Evolutionary conservation across 441 rosid genomes (phyloP).

Genomic region (Adansonia madagascariensis): DNA sequence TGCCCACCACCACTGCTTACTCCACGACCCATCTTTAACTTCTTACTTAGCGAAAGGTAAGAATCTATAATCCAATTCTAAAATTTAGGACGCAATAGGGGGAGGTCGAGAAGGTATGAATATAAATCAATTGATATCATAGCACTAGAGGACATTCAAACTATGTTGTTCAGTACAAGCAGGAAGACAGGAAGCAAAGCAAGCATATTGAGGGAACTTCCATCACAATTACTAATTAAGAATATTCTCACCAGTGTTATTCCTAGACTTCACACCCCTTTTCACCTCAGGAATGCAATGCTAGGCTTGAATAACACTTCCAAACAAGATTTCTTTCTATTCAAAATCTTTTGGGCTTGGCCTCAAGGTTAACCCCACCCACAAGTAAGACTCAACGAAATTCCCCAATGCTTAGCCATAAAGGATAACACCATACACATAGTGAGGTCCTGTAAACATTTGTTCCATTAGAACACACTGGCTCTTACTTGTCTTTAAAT

Average conservation of each 20-base stretch:
- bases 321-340: background rate
- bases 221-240: background rate
- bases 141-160: background rate
- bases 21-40: conserved; percentile 68
- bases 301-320: background rate
- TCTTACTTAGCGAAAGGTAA: conserved; percentile 10
- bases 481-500: background rate
- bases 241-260: background rate
- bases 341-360: background rate
- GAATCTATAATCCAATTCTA: conserved; percentile 3
- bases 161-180: background rate
- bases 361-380: background rate
- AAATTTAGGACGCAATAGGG: background rate
- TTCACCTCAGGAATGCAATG: background rate
- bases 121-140: background rate
- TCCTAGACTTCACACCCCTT: conserved; percentile 7
- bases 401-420: background rate
- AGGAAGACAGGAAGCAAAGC: conserved; percentile 1
- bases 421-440: background rate
- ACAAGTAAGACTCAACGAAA: background rate
- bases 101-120: background rate
- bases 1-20: conserved; percentile 82
- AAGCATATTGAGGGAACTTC: background rate
- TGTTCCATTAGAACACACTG: background rate
- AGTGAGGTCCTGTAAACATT: background rate